Evolutionary conservation across 1,139 yeast genomes (phyloP).

Genomic region (Saccharomyces hybrid): DNA sequence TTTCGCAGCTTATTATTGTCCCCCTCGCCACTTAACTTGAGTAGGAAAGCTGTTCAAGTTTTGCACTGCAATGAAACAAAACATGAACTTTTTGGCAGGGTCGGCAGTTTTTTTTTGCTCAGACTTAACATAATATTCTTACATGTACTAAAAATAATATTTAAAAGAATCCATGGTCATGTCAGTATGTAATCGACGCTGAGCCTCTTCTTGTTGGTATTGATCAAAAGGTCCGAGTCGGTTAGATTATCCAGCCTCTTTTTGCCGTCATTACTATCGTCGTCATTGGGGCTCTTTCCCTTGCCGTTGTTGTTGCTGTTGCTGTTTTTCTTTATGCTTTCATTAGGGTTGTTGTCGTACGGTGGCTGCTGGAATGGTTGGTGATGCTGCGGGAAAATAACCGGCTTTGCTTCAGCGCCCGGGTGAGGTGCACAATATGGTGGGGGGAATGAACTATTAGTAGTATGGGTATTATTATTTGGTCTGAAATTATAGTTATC

Average conservation of each 20-base stretch:
- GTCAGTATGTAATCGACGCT: slow-evolving; percentile 2
- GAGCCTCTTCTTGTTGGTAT: slow-evolving; percentile 7
- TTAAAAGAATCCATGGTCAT: neutral
- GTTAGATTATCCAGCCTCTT: neutral
- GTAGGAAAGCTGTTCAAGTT: too few species aligned
- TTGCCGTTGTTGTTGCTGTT: neutral
- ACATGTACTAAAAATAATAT: neutral
- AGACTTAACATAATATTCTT: neutral
- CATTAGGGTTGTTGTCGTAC: neutral
- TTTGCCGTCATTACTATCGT: slow-evolving; percentile 1
- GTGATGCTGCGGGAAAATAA: neutral
- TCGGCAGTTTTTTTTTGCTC: neutral
- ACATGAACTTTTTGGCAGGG: too few species aligned
- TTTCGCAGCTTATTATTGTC: too few species aligned
- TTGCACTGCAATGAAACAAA: too few species aligned
- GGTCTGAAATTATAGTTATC: neutral
- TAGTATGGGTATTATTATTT: neutral
- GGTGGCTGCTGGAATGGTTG: neutral
- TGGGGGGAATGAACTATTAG: neutral
- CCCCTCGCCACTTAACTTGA: too few species aligned
- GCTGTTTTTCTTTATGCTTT: neutral
- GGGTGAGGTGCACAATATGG: neutral
- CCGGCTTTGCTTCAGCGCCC: neutral
- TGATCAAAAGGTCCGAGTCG: slow-evolving; percentile 4
- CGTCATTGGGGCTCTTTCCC: slow-evolving; percentile 1